phyloP scores from a whole-genome alignment of 768 basidiomycete genomes.

The Lactifluus rugatus region DNA sequence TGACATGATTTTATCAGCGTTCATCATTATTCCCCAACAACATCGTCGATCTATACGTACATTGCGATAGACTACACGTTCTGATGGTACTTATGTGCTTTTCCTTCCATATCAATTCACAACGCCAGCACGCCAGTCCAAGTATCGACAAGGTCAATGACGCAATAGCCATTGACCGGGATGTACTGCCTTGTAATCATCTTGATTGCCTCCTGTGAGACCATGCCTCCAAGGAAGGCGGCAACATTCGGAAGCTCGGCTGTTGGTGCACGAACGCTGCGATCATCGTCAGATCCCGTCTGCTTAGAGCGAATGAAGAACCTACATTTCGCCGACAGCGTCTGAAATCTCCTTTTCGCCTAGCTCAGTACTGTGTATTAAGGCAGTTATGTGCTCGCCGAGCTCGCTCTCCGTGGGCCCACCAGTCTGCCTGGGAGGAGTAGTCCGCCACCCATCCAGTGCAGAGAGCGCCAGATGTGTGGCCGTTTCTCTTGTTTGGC shows the following conservation, averaged over 20 bases:
- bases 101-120: not conserved
- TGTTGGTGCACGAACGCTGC: constrained; percentile 66
- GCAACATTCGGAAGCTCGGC: constrained; percentile 90
- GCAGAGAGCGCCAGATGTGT: constrained; percentile 73
- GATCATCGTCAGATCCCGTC: constrained; percentile 17
- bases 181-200: constrained; percentile 93
- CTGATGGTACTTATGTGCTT: not conserved
- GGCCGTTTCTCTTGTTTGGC: constrained; percentile 44
- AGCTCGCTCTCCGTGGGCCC: constrained; percentile 42
- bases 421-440: constrained; percentile 10
- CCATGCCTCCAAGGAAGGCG: constrained; percentile 85
- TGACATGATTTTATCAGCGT: not conserved
- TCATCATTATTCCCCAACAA: not conserved
- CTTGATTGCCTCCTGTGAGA: constrained; percentile 97
- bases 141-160: constrained; percentile 75
- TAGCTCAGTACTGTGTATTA: constrained; percentile 40
- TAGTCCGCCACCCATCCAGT: constrained; percentile 29
- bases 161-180: constrained; percentile 76
- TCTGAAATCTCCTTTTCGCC: constrained; percentile 46
- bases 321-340: constrained; percentile 69
- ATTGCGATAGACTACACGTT: not conserved
- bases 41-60: not conserved
- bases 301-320: not conserved
- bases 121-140: constrained; percentile 51
- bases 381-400: constrained; percentile 37